Percentiles rank a stretch among this genome's conserved stretches.
These are phyloP conservation scores for Rhodotorula mucilaginosa DNA, from an alignment of 1,284 basidiomycete species.

Conservation along the genomic window DNA sequence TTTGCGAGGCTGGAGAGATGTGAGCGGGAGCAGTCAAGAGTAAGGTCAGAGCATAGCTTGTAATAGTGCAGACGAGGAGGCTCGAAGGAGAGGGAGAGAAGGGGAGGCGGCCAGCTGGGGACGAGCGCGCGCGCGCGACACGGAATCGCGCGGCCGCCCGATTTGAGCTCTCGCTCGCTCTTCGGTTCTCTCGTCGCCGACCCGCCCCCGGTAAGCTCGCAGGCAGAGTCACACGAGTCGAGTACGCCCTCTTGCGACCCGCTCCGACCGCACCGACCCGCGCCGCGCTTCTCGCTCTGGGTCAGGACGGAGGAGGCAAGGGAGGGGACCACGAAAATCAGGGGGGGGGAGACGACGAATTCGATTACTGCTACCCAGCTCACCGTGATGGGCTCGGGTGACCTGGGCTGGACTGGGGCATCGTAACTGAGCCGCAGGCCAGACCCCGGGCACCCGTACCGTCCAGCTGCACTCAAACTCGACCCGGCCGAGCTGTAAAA, in stretches of 20 bases:
- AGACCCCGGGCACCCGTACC: too few relatives aligned
- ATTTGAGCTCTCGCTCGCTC: not conserved
- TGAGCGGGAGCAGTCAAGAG: too few relatives aligned
- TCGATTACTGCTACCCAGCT: slow-evolving; percentile 22
- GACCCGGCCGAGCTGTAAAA: slow-evolving; percentile 2
- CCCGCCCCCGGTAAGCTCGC: slow-evolving; percentile 4
- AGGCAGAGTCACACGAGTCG: not conserved
- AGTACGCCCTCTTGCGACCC: not conserved
- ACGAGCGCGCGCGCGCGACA: too few relatives aligned
- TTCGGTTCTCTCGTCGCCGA: slow-evolving; percentile 3
- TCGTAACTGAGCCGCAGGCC: not conserved
- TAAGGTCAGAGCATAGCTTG: too few relatives aligned
- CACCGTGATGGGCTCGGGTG: slow-evolving; percentile 14
- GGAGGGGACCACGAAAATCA: not conserved
- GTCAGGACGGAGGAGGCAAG: not conserved
- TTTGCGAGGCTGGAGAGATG: too few relatives aligned
- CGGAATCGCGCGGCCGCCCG: too few relatives aligned
- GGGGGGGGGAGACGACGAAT: slow-evolving; percentile 17
- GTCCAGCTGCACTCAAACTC: slow-evolving; percentile 8
- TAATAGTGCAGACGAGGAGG: too few relatives aligned
- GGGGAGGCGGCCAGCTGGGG: not conserved
- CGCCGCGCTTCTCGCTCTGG: not conserved
- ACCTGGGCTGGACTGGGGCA: not conserved
- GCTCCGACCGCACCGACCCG: not conserved
- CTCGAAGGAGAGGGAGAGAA: not conserved